These are phyloP conservation scores for Bullera alba DNA, from an alignment of 768 basidiomycete species.

Conservation along the genomic window DNA sequence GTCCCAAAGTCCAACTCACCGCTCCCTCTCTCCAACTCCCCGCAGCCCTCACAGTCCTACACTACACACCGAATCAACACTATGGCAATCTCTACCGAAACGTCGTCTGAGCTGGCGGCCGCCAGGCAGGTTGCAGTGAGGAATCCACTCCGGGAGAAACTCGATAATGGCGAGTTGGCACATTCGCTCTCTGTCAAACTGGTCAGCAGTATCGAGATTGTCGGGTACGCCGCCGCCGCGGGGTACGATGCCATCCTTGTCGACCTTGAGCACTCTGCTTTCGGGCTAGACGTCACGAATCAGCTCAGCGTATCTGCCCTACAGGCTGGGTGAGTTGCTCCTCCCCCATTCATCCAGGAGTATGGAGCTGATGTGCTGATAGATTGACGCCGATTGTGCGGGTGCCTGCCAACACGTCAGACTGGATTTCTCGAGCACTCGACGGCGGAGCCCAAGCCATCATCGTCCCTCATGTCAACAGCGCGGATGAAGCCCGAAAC, in stretches of 20 bases:
- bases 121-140: slow-evolving; percentile 9
- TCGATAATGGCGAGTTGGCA: slow-evolving; percentile 12
- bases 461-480: slow-evolving; percentile 35
- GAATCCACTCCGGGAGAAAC: slow-evolving; percentile 12
- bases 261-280: slow-evolving; percentile 31
- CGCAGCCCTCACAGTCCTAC: too few relatives aligned
- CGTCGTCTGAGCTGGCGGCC: neutral
- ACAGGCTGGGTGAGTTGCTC: slow-evolving; percentile 17
- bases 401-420: slow-evolving; percentile 33
- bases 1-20: too few relatives aligned
- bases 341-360: too few relatives aligned
- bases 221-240: slow-evolving; percentile 20
- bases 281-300: slow-evolving; percentile 25
- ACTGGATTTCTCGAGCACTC: slow-evolving; percentile 35
- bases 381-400: slow-evolving; percentile 31
- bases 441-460: slow-evolving; percentile 34
- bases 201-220: slow-evolving; percentile 20
- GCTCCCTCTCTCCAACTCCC: too few relatives aligned
- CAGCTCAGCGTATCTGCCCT: slow-evolving; percentile 19
- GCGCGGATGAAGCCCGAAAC: slow-evolving; percentile 22
- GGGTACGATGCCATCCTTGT: slow-evolving; percentile 33
- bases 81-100: too few relatives aligned
- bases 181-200: slow-evolving; percentile 28
- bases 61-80: too few relatives aligned
- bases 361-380: neutral